Evolutionary conservation across 2,329 filamentous ascomycete species (phyloP).

Genomic region (Nannizziopsis barbatae): DNA sequence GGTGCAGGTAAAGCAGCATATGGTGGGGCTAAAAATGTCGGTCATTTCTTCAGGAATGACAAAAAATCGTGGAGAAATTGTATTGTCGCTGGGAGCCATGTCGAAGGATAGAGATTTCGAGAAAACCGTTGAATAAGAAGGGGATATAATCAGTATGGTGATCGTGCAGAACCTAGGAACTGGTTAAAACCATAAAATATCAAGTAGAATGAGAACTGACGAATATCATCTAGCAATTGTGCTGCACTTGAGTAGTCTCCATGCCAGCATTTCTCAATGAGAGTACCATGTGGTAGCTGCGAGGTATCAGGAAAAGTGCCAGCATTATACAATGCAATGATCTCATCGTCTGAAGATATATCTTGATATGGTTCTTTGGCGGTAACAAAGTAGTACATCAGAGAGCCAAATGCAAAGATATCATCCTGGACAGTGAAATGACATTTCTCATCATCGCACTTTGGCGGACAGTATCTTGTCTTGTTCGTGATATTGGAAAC

Average conservation of each 20-base stretch:
- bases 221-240: constrained; percentile 1
- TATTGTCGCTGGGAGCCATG: no score
- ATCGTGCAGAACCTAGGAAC: no score
- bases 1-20: no score
- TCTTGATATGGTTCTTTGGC: not conserved
- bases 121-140: no score
- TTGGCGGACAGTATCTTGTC: not conserved
- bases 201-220: not conserved
- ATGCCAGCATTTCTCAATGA: constrained; percentile 3
- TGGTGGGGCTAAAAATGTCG: no score
- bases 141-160: no score
- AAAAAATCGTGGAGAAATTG: no score
- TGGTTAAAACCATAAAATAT: no score
- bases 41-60: no score
- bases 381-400: constrained; percentile 1
- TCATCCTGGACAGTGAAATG: not conserved
- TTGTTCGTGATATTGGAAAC: not conserved
- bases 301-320: constrained; percentile 4
- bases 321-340: not conserved
- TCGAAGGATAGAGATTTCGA: no score
- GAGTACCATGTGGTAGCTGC: not conserved
- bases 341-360: not conserved
- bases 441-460: not conserved
- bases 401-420: constrained; percentile 2
- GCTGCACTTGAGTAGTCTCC: not conserved